These are phyloP conservation scores for Saccharomyces cerevisiae DNA, from an alignment of 805 yeast species.

Conservation along the genomic window DNA sequence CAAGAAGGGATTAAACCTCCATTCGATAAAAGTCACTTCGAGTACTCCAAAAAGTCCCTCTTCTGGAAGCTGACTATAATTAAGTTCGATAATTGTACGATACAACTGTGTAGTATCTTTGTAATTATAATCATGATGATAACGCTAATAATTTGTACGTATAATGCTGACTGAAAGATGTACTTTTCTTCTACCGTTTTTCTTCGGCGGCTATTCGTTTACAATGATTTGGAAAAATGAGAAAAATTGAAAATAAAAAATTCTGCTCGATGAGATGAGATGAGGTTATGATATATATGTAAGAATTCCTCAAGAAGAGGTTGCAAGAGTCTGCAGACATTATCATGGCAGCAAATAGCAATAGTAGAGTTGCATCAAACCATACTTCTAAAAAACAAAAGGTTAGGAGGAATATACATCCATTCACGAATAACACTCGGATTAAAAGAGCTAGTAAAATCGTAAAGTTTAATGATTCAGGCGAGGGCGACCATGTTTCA, in stretches of 20 bases:
- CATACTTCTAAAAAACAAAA: background rate
- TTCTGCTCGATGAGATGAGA: conserved; percentile 7
- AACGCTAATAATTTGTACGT: background rate
- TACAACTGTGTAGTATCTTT: background rate
- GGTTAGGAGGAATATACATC: conserved; percentile 7
- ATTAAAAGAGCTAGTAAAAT: conserved; percentile 17
- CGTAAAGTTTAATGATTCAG: conserved; percentile 34
- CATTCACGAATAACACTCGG: conserved; percentile 7
- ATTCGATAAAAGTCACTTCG: conserved; percentile 10
- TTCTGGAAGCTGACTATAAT: background rate
- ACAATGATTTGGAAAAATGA: background rate
- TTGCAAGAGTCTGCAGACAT: background rate
- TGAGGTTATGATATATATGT: conserved; percentile 6
- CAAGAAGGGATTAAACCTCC: conserved; percentile 19
- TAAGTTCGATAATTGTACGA: background rate
- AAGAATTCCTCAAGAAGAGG: background rate
- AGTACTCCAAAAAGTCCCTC: conserved; percentile 1
- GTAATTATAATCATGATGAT: background rate
- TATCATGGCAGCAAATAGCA: background rate
- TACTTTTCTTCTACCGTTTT: background rate
- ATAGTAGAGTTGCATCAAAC: background rate
- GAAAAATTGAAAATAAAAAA: background rate
- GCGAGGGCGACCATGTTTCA: conserved; percentile 15
- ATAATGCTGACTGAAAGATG: background rate
- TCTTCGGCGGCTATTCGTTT: background rate